Percentiles rank a stretch among this genome's conserved stretches.
Conservation (phyloP, 2,329 filamentous ascomycete genomes). For the Hypoxylon sp. region DNA sequence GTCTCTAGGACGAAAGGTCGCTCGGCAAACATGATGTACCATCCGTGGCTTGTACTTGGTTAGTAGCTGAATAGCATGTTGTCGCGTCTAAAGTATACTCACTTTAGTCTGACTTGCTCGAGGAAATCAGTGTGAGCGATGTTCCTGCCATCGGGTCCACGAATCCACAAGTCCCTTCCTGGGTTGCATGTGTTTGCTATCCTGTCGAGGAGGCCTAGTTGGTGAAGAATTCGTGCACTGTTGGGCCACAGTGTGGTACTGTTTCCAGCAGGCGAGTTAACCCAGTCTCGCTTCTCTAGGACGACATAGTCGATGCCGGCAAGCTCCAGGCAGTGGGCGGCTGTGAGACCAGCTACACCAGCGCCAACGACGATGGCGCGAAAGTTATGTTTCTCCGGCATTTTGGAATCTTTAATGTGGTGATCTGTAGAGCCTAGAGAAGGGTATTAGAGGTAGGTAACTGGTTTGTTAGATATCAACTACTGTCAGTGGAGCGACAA, state of each 20-base stretch:
- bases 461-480: too few species aligned
- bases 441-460: too few species aligned
- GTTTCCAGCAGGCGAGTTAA: conserved; percentile 52
- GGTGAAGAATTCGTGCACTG: conserved; percentile 51
- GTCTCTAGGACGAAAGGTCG: background rate
- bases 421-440: too few species aligned
- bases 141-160: conserved; percentile 23
- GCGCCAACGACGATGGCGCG: conserved; percentile 33
- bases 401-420: too few species aligned
- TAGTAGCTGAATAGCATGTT: background rate
- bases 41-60: background rate
- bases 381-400: conserved; percentile 35
- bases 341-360: conserved; percentile 48
- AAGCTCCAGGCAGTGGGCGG: conserved; percentile 51
- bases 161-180: conserved; percentile 3
- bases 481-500: too few species aligned
- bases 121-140: background rate
- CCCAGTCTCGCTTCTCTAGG: conserved; percentile 49
- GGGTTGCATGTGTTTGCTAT: conserved; percentile 15
- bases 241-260: conserved; percentile 51
- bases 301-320: conserved; percentile 55
- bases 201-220: conserved; percentile 51
- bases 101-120: conserved; percentile 4
- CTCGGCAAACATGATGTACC: background rate
- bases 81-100: background rate